Conservation (phyloP, 164 flowering plant species). For the Hamamelis virginiana region DNA sequence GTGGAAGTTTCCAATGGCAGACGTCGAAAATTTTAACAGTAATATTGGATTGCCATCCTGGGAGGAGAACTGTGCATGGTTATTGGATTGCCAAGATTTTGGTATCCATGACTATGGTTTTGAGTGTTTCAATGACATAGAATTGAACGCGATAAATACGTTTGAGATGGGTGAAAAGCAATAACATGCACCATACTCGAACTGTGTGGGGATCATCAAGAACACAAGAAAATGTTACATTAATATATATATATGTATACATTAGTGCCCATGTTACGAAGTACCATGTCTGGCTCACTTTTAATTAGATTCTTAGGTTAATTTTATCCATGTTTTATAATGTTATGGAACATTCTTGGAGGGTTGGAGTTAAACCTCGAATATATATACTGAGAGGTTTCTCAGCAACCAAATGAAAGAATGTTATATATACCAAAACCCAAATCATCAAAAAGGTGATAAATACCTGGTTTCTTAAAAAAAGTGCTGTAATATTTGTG, state of each 20-base stretch:
- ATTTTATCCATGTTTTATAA: slow-evolving; percentile 2
- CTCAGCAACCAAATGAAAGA: slow-evolving; percentile 20
- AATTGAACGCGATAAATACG: slow-evolving; percentile 19
- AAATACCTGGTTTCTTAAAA: background rate
- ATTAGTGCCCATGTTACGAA: slow-evolving; percentile 9
- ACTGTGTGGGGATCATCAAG: background rate
- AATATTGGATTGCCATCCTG: slow-evolving; percentile 20
- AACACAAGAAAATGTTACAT: background rate
- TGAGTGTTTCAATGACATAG: slow-evolving; percentile 41
- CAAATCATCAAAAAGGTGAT: background rate
- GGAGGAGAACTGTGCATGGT: slow-evolving; percentile 56
- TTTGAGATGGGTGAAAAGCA: slow-evolving; percentile 29
- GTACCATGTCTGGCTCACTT: slow-evolving; percentile 9
- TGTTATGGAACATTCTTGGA: slow-evolving; percentile 6
- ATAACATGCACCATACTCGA: slow-evolving; percentile 9
- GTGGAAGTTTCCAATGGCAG: slow-evolving; percentile 34
- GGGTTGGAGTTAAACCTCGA: slow-evolving; percentile 13
- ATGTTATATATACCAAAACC: slow-evolving; percentile 1
- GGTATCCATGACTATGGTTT: slow-evolving; percentile 71
- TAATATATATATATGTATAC: no score
- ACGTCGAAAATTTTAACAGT: background rate
- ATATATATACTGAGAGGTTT: slow-evolving; percentile 9
- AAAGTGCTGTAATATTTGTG: slow-evolving; percentile 10
- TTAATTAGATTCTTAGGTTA: slow-evolving; percentile 5
- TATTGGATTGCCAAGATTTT: slow-evolving; percentile 69